These are phyloP conservation scores for Pichia insulana DNA, from an alignment of 805 yeast genomes.

Conservation along the genomic window DNA sequence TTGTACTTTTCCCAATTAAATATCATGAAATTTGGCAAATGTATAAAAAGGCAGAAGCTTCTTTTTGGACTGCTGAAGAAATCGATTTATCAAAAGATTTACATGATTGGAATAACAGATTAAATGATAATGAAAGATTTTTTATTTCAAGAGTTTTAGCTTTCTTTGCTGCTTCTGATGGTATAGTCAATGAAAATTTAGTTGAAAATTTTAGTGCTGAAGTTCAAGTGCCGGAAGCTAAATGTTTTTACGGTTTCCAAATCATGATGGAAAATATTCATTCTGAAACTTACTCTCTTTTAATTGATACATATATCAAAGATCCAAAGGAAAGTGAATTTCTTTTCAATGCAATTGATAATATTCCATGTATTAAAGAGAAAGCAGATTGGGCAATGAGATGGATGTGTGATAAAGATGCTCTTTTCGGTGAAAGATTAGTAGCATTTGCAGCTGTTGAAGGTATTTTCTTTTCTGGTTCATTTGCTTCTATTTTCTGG, in stretches of 20 bases:
- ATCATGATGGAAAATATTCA: constrained; percentile 99
- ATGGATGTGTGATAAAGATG: constrained; percentile 87
- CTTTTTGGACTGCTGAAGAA: constrained; percentile 99
- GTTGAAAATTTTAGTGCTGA: constrained; percentile 97
- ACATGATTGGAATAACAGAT: constrained; percentile 83
- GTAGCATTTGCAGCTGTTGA: constrained; percentile 98
- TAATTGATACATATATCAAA: constrained; percentile 91
- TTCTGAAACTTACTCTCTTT: constrained; percentile 91
- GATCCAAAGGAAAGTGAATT: constrained; percentile 89
- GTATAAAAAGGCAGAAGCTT: constrained; percentile 95
- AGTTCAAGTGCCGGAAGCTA: constrained; percentile 95
- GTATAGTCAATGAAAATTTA: constrained; percentile 94
- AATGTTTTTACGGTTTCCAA: constrained; percentile 98
- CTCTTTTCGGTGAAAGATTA: constrained; percentile 88
- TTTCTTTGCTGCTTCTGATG: constrained; percentile 97
- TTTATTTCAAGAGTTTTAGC: constrained; percentile 91
- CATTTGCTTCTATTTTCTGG: constrained; percentile 98
- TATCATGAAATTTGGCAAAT: constrained; percentile 98
- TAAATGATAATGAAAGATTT: constrained; percentile 87
- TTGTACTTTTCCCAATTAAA: constrained; percentile 91
- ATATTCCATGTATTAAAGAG: constrained; percentile 91
- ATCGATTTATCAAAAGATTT: constrained; percentile 89
- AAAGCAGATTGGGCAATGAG: constrained; percentile 99
- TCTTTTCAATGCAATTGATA: constrained; percentile 91
- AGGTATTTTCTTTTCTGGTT: constrained; percentile 97